phyloP scores from a whole-genome alignment of 331 rosid species.

The Malus hybrid region DNA sequence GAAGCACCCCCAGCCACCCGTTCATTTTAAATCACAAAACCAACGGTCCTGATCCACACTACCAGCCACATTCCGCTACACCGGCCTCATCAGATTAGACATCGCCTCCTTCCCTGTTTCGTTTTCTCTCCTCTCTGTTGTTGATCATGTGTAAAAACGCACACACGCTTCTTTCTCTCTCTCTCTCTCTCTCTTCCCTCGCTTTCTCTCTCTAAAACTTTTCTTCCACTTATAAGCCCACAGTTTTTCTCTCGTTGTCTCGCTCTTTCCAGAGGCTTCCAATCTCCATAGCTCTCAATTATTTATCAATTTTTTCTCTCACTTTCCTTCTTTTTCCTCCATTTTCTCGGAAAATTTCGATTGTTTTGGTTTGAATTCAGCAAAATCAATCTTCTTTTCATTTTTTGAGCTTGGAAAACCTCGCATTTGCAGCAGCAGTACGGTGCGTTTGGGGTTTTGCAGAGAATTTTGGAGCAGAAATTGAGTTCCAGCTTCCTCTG shows the following conservation, averaged over 20 bases:
- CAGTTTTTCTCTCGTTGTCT: background rate
- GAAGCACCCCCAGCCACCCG: background rate
- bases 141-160: background rate
- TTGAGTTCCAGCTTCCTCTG: conserved; percentile 10
- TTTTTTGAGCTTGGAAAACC: background rate
- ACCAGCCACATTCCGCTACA: accelerated
- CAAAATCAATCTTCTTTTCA: background rate
- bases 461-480: background rate
- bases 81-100: background rate
- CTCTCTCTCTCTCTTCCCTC: background rate
- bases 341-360: background rate
- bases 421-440: background rate
- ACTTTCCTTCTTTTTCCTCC: background rate
- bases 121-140: background rate
- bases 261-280: conserved; percentile 24
- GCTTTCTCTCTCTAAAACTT: background rate
- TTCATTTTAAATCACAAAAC: background rate
- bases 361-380: background rate
- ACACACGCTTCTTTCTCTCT: conserved; percentile 3
- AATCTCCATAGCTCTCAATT: background rate
- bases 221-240: background rate
- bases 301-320: background rate
- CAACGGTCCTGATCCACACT: background rate
- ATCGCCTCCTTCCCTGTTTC: background rate
- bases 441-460: background rate